Percentiles rank a stretch among this genome's conserved stretches.
phyloP scores from a whole-genome alignment of 1,284 basidiomycete genomes.

The Psilocybe mexicana region DNA sequence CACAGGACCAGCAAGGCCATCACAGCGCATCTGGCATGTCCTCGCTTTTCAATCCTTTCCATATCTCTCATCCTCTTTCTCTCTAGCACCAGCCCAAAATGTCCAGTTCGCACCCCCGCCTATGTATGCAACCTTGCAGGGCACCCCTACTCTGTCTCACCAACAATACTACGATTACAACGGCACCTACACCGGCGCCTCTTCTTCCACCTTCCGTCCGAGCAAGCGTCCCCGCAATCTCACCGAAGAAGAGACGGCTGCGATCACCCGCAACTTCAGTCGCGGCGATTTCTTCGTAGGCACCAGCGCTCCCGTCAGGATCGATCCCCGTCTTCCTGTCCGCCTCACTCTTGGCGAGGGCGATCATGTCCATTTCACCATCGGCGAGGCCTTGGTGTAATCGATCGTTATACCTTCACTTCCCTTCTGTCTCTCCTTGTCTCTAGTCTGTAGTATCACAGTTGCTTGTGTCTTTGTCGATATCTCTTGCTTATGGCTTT shows the following conservation, averaged over 20 bases:
- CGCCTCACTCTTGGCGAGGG: constrained; percentile 75
- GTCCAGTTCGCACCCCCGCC: constrained; percentile 42
- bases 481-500: constrained; percentile 11
- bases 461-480: background rate
- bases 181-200: constrained; percentile 61
- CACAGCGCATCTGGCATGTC: constrained; percentile 47
- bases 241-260: constrained; percentile 77
- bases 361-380: constrained; percentile 76
- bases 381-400: constrained; percentile 60
- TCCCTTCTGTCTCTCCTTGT: constrained; percentile 2
- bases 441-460: constrained; percentile 5
- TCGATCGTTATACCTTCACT: background rate
- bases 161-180: constrained; percentile 80
- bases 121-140: constrained; percentile 44
- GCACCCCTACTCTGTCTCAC: constrained; percentile 55
- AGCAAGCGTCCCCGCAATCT: constrained; percentile 72
- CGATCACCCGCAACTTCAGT: constrained; percentile 76
- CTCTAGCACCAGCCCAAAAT: constrained; percentile 30
- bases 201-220: constrained; percentile 71
- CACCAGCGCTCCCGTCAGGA: constrained; percentile 72
- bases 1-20: constrained; percentile 47
- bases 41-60: constrained; percentile 6
- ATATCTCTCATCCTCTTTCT: constrained; percentile 10
- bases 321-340: constrained; percentile 75
- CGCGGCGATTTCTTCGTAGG: constrained; percentile 80